Evolutionary conservation across 108 stramenopile species (phyloP).

Genomic region (Aurantiochytrium sp.): DNA sequence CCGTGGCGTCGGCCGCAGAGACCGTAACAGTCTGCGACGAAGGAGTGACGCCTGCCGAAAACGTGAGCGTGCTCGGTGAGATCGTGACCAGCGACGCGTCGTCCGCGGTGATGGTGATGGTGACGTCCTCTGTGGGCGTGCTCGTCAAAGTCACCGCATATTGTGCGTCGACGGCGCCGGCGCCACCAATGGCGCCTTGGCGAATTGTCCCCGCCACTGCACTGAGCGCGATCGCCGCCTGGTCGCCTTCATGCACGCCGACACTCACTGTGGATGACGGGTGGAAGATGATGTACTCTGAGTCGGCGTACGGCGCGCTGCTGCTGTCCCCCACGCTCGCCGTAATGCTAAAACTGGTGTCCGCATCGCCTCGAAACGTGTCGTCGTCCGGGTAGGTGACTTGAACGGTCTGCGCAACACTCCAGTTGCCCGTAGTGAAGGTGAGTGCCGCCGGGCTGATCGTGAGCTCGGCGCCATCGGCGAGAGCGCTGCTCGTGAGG

Average conservation of each 20-base stretch:
- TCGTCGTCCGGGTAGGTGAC: background rate
- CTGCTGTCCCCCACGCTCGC: background rate
- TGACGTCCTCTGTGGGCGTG: background rate
- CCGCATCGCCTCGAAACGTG: background rate
- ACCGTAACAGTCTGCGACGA: background rate
- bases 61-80: background rate
- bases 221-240: constrained; percentile 10
- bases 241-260: background rate
- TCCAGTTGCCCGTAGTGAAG: background rate
- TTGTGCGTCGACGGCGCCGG: constrained; percentile 34
- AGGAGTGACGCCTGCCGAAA: background rate
- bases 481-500: background rate
- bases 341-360: background rate
- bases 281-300: background rate
- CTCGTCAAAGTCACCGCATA: background rate
- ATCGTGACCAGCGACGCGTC: background rate
- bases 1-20: background rate
- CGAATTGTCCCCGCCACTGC: constrained; percentile 19
- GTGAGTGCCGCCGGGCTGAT: background rate
- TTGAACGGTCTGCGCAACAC: background rate
- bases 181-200: constrained; percentile 31
- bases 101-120: background rate
- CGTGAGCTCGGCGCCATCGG: background rate
- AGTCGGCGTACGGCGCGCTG: background rate
- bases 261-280: background rate